Base-by-base conservation (phyloP, 1,284 basidiomycete species). In the Rhodotorula glutinis region DNA sequence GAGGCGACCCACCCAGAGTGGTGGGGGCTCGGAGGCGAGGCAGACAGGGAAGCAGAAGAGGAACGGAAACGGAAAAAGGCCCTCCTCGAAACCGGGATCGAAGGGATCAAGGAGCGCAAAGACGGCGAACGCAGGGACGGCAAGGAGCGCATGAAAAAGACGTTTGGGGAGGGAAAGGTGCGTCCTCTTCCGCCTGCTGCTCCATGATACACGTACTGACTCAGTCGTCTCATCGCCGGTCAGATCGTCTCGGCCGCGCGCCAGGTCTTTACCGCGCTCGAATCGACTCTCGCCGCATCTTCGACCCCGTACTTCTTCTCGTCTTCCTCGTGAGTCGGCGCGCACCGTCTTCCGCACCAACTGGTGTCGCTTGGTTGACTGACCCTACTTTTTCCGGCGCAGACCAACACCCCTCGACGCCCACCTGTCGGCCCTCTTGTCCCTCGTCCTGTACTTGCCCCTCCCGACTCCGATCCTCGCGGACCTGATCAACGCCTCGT, bases 401-500 rank as follows among this genome's bases (percentile, higher is more conserved):
- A 63, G 61, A 29, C 77, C 79, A 0, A 74, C 76, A 0, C 76
- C 79, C 0, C 67, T 78, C 23, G 80, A 81, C 60, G 68, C 79
- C 1, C 69, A 70, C 29, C 77, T 81, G 29, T 79, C 78, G 53
- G 68, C 80, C 13, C 76, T 79, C 38, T 74, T 80, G n/a, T 72
- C 79, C 7, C 75, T 80, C 57, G 63, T 79, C 27, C 76, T 81
- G 53, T 72, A 75, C 25, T 75, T 78, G 13, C 63, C 68, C 1
- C 75, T 78, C n/a, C 79, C 80, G 1, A 77, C 77, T 27, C 71
- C 77, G 0, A 70, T 80, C 21, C 70, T 80, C 40, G 72, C 78
- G 16, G 69, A 78, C 61, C 66, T 78, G 25, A 74, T 81, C 55
- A 72, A 72, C 65, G 68, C 71, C 4, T 72, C 71, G 30, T 72